Conservation (phyloP, 2,329 filamentous ascomycete species). For the Periconia sp. region DNA sequence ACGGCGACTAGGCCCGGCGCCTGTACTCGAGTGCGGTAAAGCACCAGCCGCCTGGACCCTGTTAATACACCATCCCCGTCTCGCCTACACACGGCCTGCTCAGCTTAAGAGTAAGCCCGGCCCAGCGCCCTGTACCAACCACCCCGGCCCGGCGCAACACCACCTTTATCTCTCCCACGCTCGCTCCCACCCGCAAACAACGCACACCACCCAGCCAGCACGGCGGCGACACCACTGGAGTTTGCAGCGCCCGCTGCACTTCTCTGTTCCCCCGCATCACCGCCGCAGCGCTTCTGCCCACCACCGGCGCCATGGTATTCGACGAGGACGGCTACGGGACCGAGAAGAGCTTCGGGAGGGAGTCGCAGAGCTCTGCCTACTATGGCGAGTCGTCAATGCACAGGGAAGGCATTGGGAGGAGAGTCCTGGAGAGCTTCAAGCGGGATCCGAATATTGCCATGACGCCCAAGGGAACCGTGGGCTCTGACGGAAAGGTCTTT, state of each 20-base stretch:
- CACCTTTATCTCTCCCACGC: conserved; percentile 14
- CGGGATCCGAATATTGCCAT: conserved; percentile 47
- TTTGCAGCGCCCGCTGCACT: conserved; percentile 27
- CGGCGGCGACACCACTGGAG: conserved; percentile 22
- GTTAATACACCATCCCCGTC: conserved; percentile 4
- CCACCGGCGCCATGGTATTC: conserved; percentile 34
- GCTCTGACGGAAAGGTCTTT: conserved; percentile 62
- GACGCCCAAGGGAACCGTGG: conserved; percentile 54
- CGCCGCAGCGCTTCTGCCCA: conserved; percentile 9
- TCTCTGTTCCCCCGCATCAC: conserved; percentile 8
- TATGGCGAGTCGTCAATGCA: conserved; percentile 46
- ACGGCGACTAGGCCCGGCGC: conserved; percentile 4
- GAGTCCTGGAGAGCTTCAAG: conserved; percentile 54
- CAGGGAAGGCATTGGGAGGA: conserved; percentile 36
- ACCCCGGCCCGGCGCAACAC: conserved; percentile 4
- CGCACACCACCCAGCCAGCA: conserved; percentile 10
- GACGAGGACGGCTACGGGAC: conserved; percentile 46
- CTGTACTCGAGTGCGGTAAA: conserved; percentile 3
- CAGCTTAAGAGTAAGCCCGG: conserved; percentile 13
- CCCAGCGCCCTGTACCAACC: conserved; percentile 2
- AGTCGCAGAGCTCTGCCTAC: conserved; percentile 41
- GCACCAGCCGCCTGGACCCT: conserved; percentile 14
- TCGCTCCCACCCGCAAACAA: conserved; percentile 9
- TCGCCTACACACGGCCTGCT: conserved; percentile 6
- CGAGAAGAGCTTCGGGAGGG: conserved; percentile 47